Conservation (phyloP, 257 asterid genomes). For the Misopates orontium region DNA sequence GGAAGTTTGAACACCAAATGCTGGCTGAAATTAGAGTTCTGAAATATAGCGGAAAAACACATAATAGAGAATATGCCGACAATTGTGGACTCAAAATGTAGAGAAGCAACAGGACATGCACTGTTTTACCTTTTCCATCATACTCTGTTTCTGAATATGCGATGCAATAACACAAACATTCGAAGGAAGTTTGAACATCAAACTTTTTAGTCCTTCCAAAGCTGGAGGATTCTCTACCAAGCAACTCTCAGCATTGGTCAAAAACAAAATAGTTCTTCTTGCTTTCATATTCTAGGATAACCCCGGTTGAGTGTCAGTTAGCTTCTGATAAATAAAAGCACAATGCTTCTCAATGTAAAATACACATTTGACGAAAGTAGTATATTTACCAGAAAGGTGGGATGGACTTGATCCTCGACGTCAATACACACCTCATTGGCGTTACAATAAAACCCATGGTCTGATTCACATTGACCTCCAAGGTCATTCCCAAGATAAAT, state of each 20-base stretch:
- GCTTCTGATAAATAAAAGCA: background rate
- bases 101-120: background rate
- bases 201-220: background rate
- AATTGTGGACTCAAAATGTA: background rate
- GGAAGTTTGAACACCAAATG: too few species aligned
- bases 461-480: slow-evolving; percentile 7
- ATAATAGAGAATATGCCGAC: background rate
- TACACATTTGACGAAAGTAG: background rate
- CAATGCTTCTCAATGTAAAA: background rate
- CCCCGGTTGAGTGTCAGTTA: slow-evolving; percentile 1
- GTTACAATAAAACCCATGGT: background rate
- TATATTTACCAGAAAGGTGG: slow-evolving; percentile 2
- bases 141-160: slow-evolving; percentile 6
- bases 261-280: slow-evolving; percentile 1
- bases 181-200: slow-evolving; percentile 13
- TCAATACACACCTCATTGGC: slow-evolving; percentile 20
- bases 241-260: slow-evolving; percentile 16
- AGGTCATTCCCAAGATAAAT: background rate
- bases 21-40: background rate
- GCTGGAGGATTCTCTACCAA: background rate
- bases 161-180: slow-evolving; percentile 21
- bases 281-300: slow-evolving; percentile 4
- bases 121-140: background rate
- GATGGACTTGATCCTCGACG: slow-evolving; percentile 14
- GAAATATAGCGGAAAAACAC: background rate